Evolutionary conservation across 2,329 filamentous ascomycete genomes (phyloP), one percentile per base, ranked within the genome.

Genomic region (Sarocladium brachiariae): DNA sequence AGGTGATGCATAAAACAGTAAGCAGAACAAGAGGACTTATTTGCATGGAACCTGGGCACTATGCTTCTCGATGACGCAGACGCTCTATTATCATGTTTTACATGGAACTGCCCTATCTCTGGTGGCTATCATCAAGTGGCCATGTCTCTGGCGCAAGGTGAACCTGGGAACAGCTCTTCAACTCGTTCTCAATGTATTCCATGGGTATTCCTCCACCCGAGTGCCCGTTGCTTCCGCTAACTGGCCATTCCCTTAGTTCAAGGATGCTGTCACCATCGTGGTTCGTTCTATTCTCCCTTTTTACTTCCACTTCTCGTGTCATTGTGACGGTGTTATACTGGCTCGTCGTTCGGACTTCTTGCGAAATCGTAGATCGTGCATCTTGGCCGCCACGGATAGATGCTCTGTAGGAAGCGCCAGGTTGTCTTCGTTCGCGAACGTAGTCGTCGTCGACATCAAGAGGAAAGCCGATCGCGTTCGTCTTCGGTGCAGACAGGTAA

Each of bases 61-160:
- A n/a, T n/a, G n/a, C n/a, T n/a, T n/a, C n/a, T n/a, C n/a, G n/a
- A n/a, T n/a, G n/a, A n/a, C n/a, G n/a, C n/a, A n/a, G n/a, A n/a
- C n/a, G n/a, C n/a, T n/a, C n/a, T n/a, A n/a, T n/a, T n/a, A n/a
- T n/a, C n/a, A n/a, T n/a, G n/a, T n/a, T n/a, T n/a, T n/a, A n/a
- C n/a, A n/a, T n/a, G n/a, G n/a, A n/a, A n/a, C n/a, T n/a, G n/a
- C n/a, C n/a, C n/a, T n/a, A n/a, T n/a, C n/a, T n/a, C n/a, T n/a
- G n/a, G n/a, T n/a, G n/a, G n/a, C n/a, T n/a, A 46, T 46, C 46
- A 37, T 49, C 46, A 49, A 37, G 21, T 7, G 46, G 46, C 46
- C 46, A 49, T 18, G 46, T 49, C 30, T n/a, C 31, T 27, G 33
- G 33, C 33, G 46, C 30, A 23, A 49, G 46, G 25, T 49, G 46